Evolutionary conservation across 208 protist species (phyloP).

Genomic region (Phytomonas serpens): DNA sequence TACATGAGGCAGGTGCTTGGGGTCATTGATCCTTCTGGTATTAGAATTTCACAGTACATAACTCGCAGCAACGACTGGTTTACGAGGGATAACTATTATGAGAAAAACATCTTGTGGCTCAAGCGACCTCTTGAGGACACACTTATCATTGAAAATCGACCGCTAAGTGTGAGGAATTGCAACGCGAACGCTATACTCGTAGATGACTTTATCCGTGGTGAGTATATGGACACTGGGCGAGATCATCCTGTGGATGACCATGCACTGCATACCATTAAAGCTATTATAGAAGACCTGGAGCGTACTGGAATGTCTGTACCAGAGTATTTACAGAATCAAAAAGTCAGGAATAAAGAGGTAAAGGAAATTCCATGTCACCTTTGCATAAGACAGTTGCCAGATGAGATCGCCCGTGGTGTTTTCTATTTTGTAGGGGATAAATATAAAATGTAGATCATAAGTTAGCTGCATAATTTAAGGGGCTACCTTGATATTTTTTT

Average conservation of each 20-base stretch:
- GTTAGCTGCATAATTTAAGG: background rate
- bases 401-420: constrained; percentile 78
- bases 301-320: constrained; percentile 40
- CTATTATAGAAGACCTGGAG: constrained; percentile 71
- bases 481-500: constrained; percentile 3
- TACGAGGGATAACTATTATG: constrained; percentile 78
- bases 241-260: constrained; percentile 76
- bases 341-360: constrained; percentile 42
- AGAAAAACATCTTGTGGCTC: constrained; percentile 84
- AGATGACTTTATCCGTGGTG: constrained; percentile 83
- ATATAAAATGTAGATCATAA: constrained; percentile 30
- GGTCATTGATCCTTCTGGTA: constrained; percentile 72
- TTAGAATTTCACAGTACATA: constrained; percentile 75
- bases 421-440: constrained; percentile 86
- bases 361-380: constrained; percentile 84
- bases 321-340: constrained; percentile 64
- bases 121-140: constrained; percentile 72
- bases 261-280: constrained; percentile 57
- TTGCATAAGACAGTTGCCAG: constrained; percentile 74
- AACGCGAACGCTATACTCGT: constrained; percentile 84
- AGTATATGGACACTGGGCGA: constrained; percentile 86
- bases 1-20: constrained; percentile 84
- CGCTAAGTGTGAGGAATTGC: constrained; percentile 76
- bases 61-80: constrained; percentile 65
- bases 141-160: constrained; percentile 81